Conservation (phyloP, 441 rosid genomes). For the Melastoma candidum region DNA sequence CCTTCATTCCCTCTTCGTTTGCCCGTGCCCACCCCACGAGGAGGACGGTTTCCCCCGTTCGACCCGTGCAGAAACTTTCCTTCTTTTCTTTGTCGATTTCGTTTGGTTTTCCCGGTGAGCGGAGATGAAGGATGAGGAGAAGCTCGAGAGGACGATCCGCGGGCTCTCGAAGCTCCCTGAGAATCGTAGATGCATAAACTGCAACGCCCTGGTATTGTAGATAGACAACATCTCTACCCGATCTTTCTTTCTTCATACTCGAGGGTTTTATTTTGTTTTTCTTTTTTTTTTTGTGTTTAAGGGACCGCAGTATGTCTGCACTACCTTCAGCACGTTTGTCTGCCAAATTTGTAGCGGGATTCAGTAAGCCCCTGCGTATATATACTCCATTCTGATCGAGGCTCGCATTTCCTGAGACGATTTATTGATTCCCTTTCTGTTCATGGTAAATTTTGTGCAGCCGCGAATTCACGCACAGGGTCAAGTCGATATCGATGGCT, state of each 20-base stretch:
- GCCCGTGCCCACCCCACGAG: too few relatives aligned
- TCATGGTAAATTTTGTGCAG: conserved; percentile 22
- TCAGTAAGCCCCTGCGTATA: conserved; percentile 41
- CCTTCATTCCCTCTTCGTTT: too few relatives aligned
- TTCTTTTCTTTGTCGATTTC: too few relatives aligned
- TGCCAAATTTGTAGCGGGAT: conserved; percentile 87
- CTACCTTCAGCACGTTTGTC: conserved; percentile 78
- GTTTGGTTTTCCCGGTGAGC: not conserved
- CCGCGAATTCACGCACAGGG: conserved; percentile 86
- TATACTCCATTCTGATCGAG: not conserved
- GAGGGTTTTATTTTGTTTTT: too few relatives aligned
- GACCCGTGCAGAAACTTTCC: too few relatives aligned
- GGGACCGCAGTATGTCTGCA: conserved; percentile 97
- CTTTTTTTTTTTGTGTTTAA: conserved; percentile 21
- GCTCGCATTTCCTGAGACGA: too few relatives aligned
- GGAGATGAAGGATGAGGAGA: conserved; percentile 74
- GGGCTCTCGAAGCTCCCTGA: conserved; percentile 62
- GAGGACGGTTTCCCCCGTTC: too few relatives aligned
- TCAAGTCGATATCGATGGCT: conserved; percentile 89
- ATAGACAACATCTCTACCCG: too few relatives aligned
- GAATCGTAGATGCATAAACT: conserved; percentile 77
- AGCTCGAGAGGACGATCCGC: conserved; percentile 55
- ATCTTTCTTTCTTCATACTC: too few relatives aligned
- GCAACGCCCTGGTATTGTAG: conserved; percentile 57
- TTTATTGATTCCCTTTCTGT: too few relatives aligned